Percentiles rank a stretch among this genome's conserved stretches.
Evolutionary conservation across 2,329 filamentous ascomycete genomes (phyloP).

Genomic region (Trichoderma koningiopsis): DNA sequence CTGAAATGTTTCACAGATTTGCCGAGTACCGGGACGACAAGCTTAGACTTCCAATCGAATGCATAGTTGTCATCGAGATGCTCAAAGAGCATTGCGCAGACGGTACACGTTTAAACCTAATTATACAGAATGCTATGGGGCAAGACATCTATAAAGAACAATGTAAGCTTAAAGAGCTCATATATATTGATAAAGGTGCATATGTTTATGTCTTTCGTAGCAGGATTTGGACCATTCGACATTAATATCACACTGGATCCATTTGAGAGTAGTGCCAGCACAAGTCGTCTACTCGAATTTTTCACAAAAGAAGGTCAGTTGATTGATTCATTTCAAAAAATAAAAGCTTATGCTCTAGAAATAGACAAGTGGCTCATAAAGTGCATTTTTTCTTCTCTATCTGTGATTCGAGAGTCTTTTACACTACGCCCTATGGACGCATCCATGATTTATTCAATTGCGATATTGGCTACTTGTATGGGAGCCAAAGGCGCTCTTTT

Average conservation of each 20-base stretch:
- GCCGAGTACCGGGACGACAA: neutral
- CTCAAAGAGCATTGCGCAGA: neutral
- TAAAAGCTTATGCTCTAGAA: neutral
- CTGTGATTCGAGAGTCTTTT: neutral
- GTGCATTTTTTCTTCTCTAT: neutral
- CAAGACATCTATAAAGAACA: no score
- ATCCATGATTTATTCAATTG: neutral
- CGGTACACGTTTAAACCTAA: neutral
- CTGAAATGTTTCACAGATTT: neutral
- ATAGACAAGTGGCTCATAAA: neutral
- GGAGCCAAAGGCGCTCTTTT: neutral
- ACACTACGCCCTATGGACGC: neutral
- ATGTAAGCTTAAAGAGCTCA: neutral
- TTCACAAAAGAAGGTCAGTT: no score
- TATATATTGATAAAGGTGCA: no score
- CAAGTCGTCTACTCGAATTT: no score
- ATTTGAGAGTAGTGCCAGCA: no score
- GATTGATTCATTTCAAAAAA: rapidly evolving
- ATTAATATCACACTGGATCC: no score
- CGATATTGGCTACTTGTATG: rapidly evolving
- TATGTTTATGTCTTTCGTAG: no score
- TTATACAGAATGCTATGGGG: neutral
- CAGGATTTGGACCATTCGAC: no score
- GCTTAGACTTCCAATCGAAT: neutral
- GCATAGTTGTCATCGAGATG: neutral